These are phyloP conservation scores for Acacia pycnantha DNA, from an alignment of 331 rosid species.

Conservation along the genomic window DNA sequence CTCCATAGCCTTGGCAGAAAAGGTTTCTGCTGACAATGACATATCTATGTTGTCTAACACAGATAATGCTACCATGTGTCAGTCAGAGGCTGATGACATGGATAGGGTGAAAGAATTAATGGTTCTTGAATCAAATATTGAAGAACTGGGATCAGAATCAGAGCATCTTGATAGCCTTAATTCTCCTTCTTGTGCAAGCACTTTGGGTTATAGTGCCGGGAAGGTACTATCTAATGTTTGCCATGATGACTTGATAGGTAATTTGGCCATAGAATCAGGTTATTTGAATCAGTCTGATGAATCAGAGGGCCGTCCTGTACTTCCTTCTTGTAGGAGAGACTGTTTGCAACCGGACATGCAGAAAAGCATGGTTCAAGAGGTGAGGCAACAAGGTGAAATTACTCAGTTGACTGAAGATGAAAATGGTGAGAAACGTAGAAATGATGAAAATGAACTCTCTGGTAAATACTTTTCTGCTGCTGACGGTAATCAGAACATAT, in stretches of 20 bases:
- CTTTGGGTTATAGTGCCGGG: conserved; percentile 19
- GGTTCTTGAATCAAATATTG: conserved; percentile 31
- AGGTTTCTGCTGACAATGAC: conserved; percentile 21
- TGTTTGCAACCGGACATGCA: conserved; percentile 36
- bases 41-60: conserved; percentile 26
- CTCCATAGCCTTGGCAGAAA: conserved; percentile 30
- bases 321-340: conserved; percentile 16
- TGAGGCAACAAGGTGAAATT: conserved; percentile 33
- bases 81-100: conserved; percentile 27
- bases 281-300: conserved; percentile 23
- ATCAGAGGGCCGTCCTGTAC: conserved; percentile 5
- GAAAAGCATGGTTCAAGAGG: conserved; percentile 28
- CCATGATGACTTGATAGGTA: conserved; percentile 28
- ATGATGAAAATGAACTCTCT: conserved; percentile 47
- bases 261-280: conserved; percentile 20
- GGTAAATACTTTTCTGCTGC: conserved; percentile 57
- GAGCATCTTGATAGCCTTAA: conserved; percentile 27
- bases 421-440: not conserved
- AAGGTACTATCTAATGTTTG: conserved; percentile 27
- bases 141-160: conserved; percentile 27
- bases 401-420: conserved; percentile 26
- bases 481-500: conserved; percentile 66
- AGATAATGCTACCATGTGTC: conserved; percentile 22
- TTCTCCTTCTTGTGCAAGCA: conserved; percentile 30
- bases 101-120: conserved; percentile 17